Base-by-base conservation (phyloP, 768 basidiomycete species). In the Lactarius hatsudake region DNA sequence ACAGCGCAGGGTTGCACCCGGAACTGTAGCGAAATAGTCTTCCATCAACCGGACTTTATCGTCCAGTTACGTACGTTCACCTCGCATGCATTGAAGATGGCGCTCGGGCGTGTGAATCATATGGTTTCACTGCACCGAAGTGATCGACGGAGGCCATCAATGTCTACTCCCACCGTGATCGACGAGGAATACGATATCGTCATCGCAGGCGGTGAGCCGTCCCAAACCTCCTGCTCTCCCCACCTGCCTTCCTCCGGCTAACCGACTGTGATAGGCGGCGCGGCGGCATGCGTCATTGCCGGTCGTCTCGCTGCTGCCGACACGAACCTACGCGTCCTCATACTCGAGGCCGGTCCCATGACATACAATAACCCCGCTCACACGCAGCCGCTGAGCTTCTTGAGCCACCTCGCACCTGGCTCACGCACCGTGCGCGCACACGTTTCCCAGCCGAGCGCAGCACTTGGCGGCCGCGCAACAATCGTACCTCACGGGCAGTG, bases 341-440 rank as follows among this genome's bases (percentile, higher is more conserved):
- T 88, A 54, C 71, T 89, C 40, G 88, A 90, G 76, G 79, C 83
- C 18, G 87, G 87, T 3, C 78, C 80, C 6, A 81, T 84, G 64
- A 83, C 83, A 0, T 75, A 77, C 32, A 79, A 86, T 53, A 36
- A 82, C 7, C 78, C 76, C 8, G 67, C 70, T 2, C 85, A 88
- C 71, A 74, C 77, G n/a, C 86, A 87, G 62, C 87, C 88, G 0
- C 86, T 78, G 2, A 81, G 81, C 23, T 86, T 74, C 71, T 75
- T 83, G 45, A 71, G 73, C 36, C 81, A 86, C 69, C 72, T 86
- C 1, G 65, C 71, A 0, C 76, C 77, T 1, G 75, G 71, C 1
- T 76, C 77, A 42, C 78, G 77, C 36, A 81, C 82, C 0, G 76
- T 87, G 63, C 80, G 79, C 8, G 77, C 79, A 64, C 77, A 87